These are phyloP conservation scores for Termitomyces titanicus DNA, from an alignment of 768 basidiomycete species.

Conservation along the genomic window DNA sequence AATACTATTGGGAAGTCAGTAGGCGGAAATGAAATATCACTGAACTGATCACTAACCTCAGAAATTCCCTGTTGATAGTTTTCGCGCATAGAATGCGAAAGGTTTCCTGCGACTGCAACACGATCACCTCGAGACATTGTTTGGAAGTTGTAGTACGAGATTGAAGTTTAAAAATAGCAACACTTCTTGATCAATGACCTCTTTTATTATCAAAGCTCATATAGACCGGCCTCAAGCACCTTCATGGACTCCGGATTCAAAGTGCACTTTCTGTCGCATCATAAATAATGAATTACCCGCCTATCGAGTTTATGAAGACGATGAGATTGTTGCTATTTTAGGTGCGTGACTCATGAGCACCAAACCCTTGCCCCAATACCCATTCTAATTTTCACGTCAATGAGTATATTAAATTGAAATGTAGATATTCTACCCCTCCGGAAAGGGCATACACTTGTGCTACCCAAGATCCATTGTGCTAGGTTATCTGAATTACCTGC, in stretches of 20 bases:
- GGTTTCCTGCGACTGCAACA: slow-evolving; percentile 26
- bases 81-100: slow-evolving; percentile 35
- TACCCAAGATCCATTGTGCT: slow-evolving; percentile 62
- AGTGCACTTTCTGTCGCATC: slow-evolving; percentile 67
- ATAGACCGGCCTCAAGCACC: slow-evolving; percentile 38
- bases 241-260: slow-evolving; percentile 46
- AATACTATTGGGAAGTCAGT: slow-evolving; percentile 38
- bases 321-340: slow-evolving; percentile 61
- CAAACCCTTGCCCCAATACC: neutral
- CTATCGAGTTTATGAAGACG: slow-evolving; percentile 55
- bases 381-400: neutral
- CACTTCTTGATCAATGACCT: slow-evolving; percentile 47
- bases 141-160: neutral
- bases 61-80: slow-evolving; percentile 50
- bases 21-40: neutral
- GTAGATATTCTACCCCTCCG: slow-evolving; percentile 70
- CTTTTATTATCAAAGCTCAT: slow-evolving; percentile 68
- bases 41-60: slow-evolving; percentile 35
- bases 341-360: slow-evolving; percentile 31
- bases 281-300: slow-evolving; percentile 45
- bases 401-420: neutral
- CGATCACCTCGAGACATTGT: slow-evolving; percentile 35
- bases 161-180: neutral
- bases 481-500: slow-evolving; percentile 63
- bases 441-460: slow-evolving; percentile 63